Percentiles rank a stretch among this genome's conserved stretches.
Evolutionary conservation across 2,329 filamentous ascomycete genomes (phyloP).

Genomic region (Beauveria medogensis): DNA sequence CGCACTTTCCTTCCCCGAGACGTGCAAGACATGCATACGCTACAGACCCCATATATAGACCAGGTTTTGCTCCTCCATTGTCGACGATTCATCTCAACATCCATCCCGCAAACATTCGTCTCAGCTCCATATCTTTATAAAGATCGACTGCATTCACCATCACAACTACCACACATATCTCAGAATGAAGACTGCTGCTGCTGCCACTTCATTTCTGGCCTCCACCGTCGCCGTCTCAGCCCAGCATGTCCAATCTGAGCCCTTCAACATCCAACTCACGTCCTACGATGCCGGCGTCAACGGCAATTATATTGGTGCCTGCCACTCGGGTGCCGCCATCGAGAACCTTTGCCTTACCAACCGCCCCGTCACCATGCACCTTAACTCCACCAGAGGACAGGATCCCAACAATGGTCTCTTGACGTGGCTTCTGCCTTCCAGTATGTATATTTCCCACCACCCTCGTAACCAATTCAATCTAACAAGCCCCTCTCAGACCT

Average conservation of each 20-base stretch:
- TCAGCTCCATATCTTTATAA: neutral
- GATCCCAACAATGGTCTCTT: neutral
- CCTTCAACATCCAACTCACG: conserved; percentile 4
- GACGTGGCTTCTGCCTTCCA: conserved; percentile 6
- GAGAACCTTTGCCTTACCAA: neutral
- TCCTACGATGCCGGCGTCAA: neutral
- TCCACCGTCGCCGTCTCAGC: neutral
- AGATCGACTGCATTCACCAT: neutral
- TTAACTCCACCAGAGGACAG: neutral
- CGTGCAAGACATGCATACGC: neutral
- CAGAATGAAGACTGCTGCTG: conserved; percentile 9
- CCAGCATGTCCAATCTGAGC: conserved; percentile 4
- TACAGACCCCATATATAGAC: neutral
- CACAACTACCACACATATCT: neutral
- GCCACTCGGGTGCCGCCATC: conserved; percentile 10
- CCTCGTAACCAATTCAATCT: neutral
- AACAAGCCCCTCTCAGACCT: neutral
- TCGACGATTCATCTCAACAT: neutral
- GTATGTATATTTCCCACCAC: neutral
- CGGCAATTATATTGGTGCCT: conserved; percentile 5
- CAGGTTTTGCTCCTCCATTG: neutral
- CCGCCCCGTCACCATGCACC: conserved; percentile 6
- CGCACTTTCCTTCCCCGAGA: neutral
- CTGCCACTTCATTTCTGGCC: conserved; percentile 2
- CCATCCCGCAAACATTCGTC: neutral